Evolutionary conservation across 1,284 basidiomycete species (phyloP).

Genomic region (Ustanciosporium gigantosporum): DNA sequence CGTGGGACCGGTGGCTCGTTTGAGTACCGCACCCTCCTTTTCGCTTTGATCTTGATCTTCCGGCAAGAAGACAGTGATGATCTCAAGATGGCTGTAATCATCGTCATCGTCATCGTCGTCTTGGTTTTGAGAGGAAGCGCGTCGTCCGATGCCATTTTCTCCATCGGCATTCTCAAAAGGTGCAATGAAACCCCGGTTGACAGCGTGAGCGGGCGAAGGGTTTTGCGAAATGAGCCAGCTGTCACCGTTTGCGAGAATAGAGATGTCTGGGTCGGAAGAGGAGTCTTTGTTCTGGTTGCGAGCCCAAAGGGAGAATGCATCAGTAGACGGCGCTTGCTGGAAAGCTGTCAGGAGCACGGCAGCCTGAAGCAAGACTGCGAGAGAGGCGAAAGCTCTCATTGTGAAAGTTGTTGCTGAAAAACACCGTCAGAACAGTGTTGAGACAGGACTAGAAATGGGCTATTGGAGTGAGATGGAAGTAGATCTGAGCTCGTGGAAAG

Average conservation of each 20-base stretch:
- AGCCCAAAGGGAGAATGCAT: conserved; percentile 9
- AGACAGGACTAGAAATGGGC: too few species aligned
- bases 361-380: conserved; percentile 25
- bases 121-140: background rate
- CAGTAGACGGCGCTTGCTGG: conserved; percentile 12
- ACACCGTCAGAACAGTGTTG: too few species aligned
- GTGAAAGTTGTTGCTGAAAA: too few species aligned
- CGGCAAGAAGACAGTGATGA: conserved; percentile 34
- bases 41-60: conserved; percentile 3
- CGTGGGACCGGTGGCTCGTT: conserved; percentile 23
- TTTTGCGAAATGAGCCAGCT: background rate
- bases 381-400: conserved; percentile 9
- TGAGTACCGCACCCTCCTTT: conserved; percentile 1
- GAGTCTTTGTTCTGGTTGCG: background rate
- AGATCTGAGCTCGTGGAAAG: too few species aligned
- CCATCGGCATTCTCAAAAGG: conserved; percentile 15
- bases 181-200: too few species aligned
- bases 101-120: conserved; percentile 21
- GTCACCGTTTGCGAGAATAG: background rate
- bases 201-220: background rate
- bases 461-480: too few species aligned
- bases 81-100: conserved; percentile 28
- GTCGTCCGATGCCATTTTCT: background rate
- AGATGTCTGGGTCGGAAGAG: background rate
- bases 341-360: conserved; percentile 19